phyloP scores from a whole-genome alignment of 805 yeast species.

The Suhomyces canberraensis region DNA sequence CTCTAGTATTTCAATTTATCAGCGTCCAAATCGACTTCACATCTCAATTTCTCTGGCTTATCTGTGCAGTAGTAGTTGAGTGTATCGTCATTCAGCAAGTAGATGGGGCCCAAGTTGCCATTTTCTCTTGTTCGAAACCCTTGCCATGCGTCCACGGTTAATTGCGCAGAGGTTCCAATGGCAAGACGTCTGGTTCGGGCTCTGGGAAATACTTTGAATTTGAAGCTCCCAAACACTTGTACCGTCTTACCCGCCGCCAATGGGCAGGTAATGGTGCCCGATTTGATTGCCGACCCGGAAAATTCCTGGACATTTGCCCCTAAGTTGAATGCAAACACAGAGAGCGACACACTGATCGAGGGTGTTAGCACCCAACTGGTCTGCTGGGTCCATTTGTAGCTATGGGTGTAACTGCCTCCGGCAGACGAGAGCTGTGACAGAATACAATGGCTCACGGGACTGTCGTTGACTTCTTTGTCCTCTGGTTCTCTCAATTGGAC shows the following conservation, averaged over 20 bases:
- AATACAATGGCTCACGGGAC: constrained; percentile 17
- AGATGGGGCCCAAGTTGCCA: constrained; percentile 15
- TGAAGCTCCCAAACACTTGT: constrained; percentile 17
- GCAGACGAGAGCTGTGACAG: constrained; percentile 14
- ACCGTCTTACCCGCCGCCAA: constrained; percentile 14
- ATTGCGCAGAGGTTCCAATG: neutral
- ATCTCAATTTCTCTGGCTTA: constrained; percentile 6
- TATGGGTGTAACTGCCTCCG: constrained; percentile 16
- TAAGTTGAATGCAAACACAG: neutral
- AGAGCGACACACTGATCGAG: neutral
- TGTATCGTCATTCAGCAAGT: constrained; percentile 7
- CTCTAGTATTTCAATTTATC: too few species aligned
- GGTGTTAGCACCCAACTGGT: neutral
- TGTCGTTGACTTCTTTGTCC: constrained; percentile 1
- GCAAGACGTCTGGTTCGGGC: constrained; percentile 10
- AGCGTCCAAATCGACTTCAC: neutral
- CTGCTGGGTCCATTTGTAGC: constrained; percentile 9
- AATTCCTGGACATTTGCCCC: neutral
- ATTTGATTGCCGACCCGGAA: neutral
- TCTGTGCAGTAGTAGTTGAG: constrained; percentile 15
- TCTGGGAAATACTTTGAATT: constrained; percentile 12
- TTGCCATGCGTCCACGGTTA: neutral
- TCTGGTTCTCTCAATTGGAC: constrained; percentile 16
- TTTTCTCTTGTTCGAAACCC: neutral
- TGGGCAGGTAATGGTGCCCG: constrained; percentile 17